These are phyloP conservation scores for Diaporthe citriasiana DNA, from an alignment of 2,329 filamentous ascomycete genomes.

Conservation along the genomic window DNA sequence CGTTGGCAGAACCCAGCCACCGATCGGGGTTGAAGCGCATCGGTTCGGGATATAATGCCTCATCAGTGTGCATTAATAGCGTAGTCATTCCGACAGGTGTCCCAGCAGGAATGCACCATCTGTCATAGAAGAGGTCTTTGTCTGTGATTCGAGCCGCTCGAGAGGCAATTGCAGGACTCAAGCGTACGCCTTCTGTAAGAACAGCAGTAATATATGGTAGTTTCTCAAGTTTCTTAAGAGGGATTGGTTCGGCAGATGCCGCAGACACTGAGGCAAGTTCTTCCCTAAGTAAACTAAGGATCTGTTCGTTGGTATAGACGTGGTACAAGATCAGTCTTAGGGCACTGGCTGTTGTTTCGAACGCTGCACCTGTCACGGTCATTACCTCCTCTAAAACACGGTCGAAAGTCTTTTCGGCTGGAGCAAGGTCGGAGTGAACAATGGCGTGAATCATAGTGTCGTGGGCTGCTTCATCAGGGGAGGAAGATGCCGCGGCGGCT, in stretches of 20 bases:
- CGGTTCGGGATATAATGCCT: constrained; percentile 44
- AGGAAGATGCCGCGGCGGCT: neutral
- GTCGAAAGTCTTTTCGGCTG: constrained; percentile 50
- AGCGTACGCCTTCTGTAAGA: constrained; percentile 60
- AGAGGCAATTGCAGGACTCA: constrained; percentile 58
- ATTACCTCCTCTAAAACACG: constrained; percentile 53
- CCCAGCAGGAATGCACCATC: constrained; percentile 47
- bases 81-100: constrained; percentile 49
- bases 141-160: constrained; percentile 53
- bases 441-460: constrained; percentile 25
- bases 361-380: constrained; percentile 53
- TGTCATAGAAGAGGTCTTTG: constrained; percentile 17
- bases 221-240: constrained; percentile 36
- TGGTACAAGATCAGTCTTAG: constrained; percentile 54
- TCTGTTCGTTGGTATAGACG: constrained; percentile 51
- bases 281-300: constrained; percentile 49
- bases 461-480: neutral
- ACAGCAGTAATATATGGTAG: constrained; percentile 59
- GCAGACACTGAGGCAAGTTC: constrained; percentile 49
- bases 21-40: constrained; percentile 37
- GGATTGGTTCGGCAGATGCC: neutral
- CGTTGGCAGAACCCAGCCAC: constrained; percentile 3
- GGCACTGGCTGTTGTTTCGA: constrained; percentile 54
- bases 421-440: constrained; percentile 46
- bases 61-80: constrained; percentile 47